Evolutionary conservation across 2,329 filamentous ascomycete species (phyloP).

Genomic region (Ambrosiella cleistominuta): DNA sequence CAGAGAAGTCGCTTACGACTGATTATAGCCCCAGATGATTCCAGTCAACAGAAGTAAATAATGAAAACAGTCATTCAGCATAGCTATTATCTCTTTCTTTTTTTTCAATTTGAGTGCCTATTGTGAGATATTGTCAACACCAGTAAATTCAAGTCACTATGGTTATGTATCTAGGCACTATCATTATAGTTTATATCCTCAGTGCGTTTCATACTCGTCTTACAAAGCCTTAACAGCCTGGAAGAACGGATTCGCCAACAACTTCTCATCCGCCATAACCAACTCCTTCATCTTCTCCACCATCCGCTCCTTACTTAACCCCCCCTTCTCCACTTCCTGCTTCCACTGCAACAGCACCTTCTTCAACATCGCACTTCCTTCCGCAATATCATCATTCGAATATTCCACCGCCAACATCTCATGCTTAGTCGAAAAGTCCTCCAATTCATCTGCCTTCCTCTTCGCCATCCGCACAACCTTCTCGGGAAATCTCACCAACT

Average conservation of each 20-base stretch:
- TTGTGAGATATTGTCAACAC: too few relatives aligned
- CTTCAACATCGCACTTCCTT: slow-evolving; percentile 74
- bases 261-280: slow-evolving; percentile 52
- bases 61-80: not conserved
- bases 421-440: slow-evolving; percentile 78
- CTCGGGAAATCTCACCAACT: slow-evolving; percentile 85
- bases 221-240: slow-evolving; percentile 41
- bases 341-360: slow-evolving; percentile 75
- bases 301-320: slow-evolving; percentile 57
- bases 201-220: slow-evolving; percentile 11
- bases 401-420: slow-evolving; percentile 44
- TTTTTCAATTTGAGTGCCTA: too few relatives aligned
- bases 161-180: not conserved
- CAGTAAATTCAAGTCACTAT: too few relatives aligned
- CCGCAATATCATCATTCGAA: slow-evolving; percentile 71
- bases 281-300: slow-evolving; percentile 61
- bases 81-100: not conserved
- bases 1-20: not conserved
- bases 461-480: slow-evolving; percentile 99
- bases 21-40: too few relatives aligned
- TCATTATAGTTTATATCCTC: not conserved
- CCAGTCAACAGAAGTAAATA: too few relatives aligned
- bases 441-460: slow-evolving; percentile 91
- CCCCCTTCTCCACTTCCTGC: slow-evolving; percentile 40
- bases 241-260: slow-evolving; percentile 53